These are phyloP conservation scores for Theobroma cacao DNA, from an alignment of 345 rosid species.

Conservation along the genomic window DNA sequence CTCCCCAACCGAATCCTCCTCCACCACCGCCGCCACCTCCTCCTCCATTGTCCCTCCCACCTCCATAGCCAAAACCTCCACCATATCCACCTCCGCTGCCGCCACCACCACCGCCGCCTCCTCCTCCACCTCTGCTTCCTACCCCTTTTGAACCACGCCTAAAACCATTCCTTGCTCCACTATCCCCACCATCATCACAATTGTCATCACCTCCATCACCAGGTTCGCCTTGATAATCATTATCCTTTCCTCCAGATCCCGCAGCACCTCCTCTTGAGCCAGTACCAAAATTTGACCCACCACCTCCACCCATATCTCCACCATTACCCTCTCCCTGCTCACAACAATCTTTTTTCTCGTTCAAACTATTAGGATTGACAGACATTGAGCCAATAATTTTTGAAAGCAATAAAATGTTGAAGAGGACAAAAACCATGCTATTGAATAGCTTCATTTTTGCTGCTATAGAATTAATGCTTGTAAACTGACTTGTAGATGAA, in stretches of 20 bases:
- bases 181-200: neutral
- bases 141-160: neutral
- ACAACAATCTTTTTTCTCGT: neutral
- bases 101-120: neutral
- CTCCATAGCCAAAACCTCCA: slow-evolving; percentile 3
- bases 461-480: neutral
- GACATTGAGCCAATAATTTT: neutral
- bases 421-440: neutral
- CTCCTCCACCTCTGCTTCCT: neutral
- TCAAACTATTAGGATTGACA: neutral
- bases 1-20: neutral
- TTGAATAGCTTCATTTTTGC: neutral
- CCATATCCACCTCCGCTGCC: neutral
- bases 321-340: neutral
- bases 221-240: neutral
- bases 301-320: neutral
- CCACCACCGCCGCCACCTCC: neutral
- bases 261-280: neutral
- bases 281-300: neutral
- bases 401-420: neutral
- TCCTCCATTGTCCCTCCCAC: neutral
- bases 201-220: neutral
- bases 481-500: neutral
- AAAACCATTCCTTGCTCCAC: neutral
- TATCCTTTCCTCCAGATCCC: neutral